Evolutionary conservation across 2,329 filamentous ascomycete species (phyloP).

Genomic region (Neopestalotiopsis clavispora): DNA sequence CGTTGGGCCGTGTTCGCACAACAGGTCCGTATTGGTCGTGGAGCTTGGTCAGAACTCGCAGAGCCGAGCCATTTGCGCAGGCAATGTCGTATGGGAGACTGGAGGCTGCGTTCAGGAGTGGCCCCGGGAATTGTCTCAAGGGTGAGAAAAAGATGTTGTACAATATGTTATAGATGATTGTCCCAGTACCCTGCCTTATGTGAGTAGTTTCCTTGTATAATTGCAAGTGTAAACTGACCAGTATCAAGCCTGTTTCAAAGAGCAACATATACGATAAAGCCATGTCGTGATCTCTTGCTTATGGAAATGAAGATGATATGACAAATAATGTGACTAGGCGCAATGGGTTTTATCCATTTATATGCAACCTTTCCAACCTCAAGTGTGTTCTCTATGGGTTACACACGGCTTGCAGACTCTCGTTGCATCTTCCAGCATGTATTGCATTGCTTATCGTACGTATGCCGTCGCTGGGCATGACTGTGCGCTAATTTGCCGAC

Average conservation of each 20-base stretch:
- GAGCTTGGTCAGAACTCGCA: neutral
- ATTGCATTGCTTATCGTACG: too few relatives aligned
- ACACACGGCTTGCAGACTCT: too few relatives aligned
- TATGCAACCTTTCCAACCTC: too few relatives aligned
- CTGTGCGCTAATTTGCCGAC: too few relatives aligned
- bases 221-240: neutral
- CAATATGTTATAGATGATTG: slow-evolving; percentile 13
- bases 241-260: neutral
- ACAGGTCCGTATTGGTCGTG: slow-evolving; percentile 15
- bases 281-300: neutral
- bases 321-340: too few relatives aligned
- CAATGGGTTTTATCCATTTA: too few relatives aligned
- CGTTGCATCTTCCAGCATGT: too few relatives aligned
- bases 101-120: slow-evolving; percentile 13
- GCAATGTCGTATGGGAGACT: slow-evolving; percentile 16
- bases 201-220: neutral
- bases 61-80: slow-evolving; percentile 1
- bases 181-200: neutral
- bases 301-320: neutral
- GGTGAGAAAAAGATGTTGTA: slow-evolving; percentile 18
- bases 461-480: too few relatives aligned
- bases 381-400: too few relatives aligned
- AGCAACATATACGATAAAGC: neutral
- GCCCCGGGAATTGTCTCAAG: slow-evolving; percentile 17
- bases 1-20: slow-evolving; percentile 11